phyloP scores from a whole-genome alignment of 1,139 yeast genomes.

The Yamadazyma dendronema region DNA sequence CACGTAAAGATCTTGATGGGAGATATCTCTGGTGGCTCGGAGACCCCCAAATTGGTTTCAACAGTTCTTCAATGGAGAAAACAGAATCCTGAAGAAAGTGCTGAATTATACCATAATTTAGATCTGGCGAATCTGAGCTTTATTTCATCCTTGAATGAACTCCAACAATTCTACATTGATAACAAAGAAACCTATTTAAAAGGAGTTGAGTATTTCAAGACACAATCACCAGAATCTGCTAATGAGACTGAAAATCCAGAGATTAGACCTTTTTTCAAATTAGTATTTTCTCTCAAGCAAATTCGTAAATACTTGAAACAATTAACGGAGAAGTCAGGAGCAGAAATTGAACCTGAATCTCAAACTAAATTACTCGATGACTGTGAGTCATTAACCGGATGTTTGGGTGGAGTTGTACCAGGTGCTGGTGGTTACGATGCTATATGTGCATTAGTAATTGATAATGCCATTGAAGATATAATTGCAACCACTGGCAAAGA shows the following conservation, averaged over 20 bases:
- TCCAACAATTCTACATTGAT: conserved; percentile 30
- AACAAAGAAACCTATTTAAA: conserved; percentile 22
- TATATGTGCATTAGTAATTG: conserved; percentile 65
- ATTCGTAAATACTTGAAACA: conserved; percentile 57
- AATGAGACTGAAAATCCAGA: neutral
- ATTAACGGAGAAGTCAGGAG: conserved; percentile 67
- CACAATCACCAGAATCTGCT: neutral
- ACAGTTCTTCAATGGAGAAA: conserved; percentile 72
- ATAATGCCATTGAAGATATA: conserved; percentile 40
- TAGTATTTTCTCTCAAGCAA: conserved; percentile 36
- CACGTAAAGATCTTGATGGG: conserved; percentile 80
- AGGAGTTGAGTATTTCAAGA: conserved; percentile 8
- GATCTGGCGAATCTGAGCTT: conserved; percentile 58
- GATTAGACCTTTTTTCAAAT: conserved; percentile 17
- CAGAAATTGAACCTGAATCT: conserved; percentile 80
- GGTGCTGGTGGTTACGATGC: conserved; percentile 99
- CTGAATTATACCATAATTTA: conserved; percentile 51
- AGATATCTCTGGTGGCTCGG: conserved; percentile 88
- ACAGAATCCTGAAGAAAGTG: conserved; percentile 49
- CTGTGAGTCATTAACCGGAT: conserved; percentile 62
- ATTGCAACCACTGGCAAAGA: conserved; percentile 26
- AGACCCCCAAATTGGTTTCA: conserved; percentile 86
- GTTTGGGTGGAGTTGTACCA: conserved; percentile 91
- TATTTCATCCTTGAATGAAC: conserved; percentile 44
- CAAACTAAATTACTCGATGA: conserved; percentile 74